Base-by-base conservation (phyloP, 805 yeast species). In the Zygosaccharomyces gambellarensis region DNA sequence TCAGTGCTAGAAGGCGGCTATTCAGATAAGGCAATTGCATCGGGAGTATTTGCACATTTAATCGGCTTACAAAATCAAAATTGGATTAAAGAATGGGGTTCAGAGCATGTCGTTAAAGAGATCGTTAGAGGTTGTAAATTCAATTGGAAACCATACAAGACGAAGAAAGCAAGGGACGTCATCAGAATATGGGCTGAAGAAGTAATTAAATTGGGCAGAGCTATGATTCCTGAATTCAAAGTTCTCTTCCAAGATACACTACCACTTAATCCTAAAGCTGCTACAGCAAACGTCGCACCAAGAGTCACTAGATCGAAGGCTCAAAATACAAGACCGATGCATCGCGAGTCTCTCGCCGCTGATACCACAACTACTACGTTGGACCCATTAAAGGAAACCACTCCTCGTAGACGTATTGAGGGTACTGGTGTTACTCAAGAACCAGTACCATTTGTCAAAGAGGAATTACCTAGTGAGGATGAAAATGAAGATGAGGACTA, bases 1-100 rank as follows among this genome's bases (percentile, higher is more conserved):
- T 85, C 95, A 0, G 65, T 87, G 21, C 67, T 87, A 54, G 96
- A 87, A 68, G 96, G 96, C 23, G 96, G 96, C 1, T 87, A 87
- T 62, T 83, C 94, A 0, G 90, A 87, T 59, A 85, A 85, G 3
- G 95, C 95, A 0, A 72, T 87, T 14, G 68, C 83, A 1, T 84
- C 94, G 0, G 95, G 95, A 10, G 81, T 85, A 0, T 85, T 86
- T 61, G 79, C 94, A 4, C 95, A 87, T 63, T 68, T 87, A 47
- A 78, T 84, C 34, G 96, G 95, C 0, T 63, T 87, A 45, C 84
- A 82, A 45, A 70, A 71, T 46, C 70, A 72, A 46, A 64, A 63
- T 17, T 85, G 88, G 88, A 75, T 80, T 38, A 68, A 70, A 12
- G 78, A 79, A 31, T 84, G 90, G 89, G 85, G 87, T 1, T 70